A percentile compares a stretch with the other conserved stretches of the same genome.
These are phyloP conservation scores for Lithospermum erythrorhizon DNA, from an alignment of 257 asterid genomes.

Conservation along the genomic window DNA sequence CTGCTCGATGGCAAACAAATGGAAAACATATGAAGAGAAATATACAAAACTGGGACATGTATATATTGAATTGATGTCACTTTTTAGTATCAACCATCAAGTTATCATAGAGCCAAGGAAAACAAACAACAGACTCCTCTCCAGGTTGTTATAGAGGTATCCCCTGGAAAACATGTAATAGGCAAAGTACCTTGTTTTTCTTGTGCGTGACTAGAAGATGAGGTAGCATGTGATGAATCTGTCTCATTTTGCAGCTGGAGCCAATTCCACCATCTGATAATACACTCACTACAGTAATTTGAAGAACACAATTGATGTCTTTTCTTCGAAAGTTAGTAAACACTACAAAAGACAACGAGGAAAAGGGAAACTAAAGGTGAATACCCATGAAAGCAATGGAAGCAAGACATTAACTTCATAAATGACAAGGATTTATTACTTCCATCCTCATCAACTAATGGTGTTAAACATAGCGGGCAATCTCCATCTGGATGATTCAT, in stretches of 20 bases:
- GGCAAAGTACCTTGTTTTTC: conserved; percentile 35
- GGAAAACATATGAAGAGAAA: not conserved
- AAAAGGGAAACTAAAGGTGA: conserved; percentile 3
- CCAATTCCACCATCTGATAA: conserved; percentile 85
- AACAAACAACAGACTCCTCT: not conserved
- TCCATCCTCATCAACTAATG: conserved; percentile 62
- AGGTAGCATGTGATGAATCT: conserved; percentile 30
- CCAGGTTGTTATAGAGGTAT: too few relatives aligned
- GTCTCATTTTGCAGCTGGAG: conserved; percentile 32
- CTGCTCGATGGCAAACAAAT: not conserved
- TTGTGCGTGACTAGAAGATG: conserved; percentile 26
- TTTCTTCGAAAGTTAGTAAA: not conserved
- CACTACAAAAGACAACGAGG: not conserved
- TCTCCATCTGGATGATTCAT: conserved; percentile 95
- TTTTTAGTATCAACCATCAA: not conserved
- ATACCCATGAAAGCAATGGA: conserved; percentile 97
- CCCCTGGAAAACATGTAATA: not conserved
- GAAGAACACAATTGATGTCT: conserved; percentile 6
- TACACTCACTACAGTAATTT: conserved; percentile 57
- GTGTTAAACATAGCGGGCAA: conserved; percentile 76
- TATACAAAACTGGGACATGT: not conserved
- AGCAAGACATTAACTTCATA: conserved; percentile 98
- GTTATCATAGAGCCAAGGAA: not conserved
- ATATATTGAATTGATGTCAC: not conserved
- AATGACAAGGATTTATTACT: conserved; percentile 39